These are phyloP conservation scores for Melampsora abietis-canadensis DNA, from an alignment of 1,284 basidiomycete genomes.

Conservation along the genomic window DNA sequence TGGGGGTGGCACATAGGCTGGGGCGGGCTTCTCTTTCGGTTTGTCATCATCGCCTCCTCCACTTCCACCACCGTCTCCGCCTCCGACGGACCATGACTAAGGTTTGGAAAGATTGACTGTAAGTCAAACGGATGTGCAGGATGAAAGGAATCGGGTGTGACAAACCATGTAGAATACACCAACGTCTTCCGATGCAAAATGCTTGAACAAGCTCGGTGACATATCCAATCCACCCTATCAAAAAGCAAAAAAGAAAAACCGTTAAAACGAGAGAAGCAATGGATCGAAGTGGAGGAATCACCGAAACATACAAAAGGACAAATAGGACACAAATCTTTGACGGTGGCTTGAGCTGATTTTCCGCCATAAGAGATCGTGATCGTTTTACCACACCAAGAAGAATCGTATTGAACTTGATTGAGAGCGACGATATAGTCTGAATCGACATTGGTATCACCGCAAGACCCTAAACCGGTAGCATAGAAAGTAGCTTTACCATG, in stretches of 20 bases:
- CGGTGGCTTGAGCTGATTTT: background rate
- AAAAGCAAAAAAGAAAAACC: background rate
- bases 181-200: slow-evolving; percentile 22
- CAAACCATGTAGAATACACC: slow-evolving; percentile 29
- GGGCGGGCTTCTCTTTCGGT: background rate
- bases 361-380: slow-evolving; percentile 16
- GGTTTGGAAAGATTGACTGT: background rate
- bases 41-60: background rate
- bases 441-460: slow-evolving; percentile 63
- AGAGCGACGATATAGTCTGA: slow-evolving; percentile 63
- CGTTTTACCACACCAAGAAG: slow-evolving; percentile 11
- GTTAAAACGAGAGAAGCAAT: background rate
- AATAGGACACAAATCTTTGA: slow-evolving; percentile 11
- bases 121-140: background rate
- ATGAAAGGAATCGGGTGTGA: background rate
- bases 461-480: slow-evolving; percentile 64
- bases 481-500: slow-evolving; percentile 52
- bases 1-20: background rate
- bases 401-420: slow-evolving; percentile 62
- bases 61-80: slow-evolving; percentile 1
- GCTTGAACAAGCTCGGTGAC: slow-evolving; percentile 14
- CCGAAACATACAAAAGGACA: slow-evolving; percentile 1
- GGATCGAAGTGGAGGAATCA: too few relatives aligned
- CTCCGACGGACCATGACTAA: background rate
- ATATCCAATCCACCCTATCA: slow-evolving; percentile 15